Conservation (phyloP, 2,329 filamentous ascomycete species). For the Xylariaceae sp. region DNA sequence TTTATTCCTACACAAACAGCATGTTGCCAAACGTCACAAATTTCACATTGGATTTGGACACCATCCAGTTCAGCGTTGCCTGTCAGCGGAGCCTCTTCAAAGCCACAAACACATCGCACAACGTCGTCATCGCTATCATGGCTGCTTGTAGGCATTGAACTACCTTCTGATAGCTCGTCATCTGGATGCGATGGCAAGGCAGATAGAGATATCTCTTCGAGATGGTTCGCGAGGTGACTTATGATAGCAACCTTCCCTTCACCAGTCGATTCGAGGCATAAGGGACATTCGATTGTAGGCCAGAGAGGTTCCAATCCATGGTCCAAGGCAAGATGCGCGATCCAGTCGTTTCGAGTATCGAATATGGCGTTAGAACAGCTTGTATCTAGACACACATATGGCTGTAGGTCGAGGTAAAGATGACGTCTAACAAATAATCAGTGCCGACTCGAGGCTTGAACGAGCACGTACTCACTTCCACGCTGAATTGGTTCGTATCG, state of each 20-base stretch:
- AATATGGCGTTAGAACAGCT: constrained; percentile 1
- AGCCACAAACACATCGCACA: background rate
- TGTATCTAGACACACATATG: constrained; percentile 4
- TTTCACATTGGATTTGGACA: background rate
- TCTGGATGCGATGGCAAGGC: background rate
- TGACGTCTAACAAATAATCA: constrained; percentile 1
- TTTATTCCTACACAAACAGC: background rate
- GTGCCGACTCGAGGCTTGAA: background rate
- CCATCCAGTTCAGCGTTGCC: no score
- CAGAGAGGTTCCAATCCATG: constrained; percentile 2
- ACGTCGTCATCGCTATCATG: background rate
- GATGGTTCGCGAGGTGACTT: constrained; percentile 3
- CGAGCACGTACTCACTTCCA: constrained; percentile 9
- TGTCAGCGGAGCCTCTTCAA: no score
- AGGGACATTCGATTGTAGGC: constrained; percentile 3
- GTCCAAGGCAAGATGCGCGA: constrained; percentile 2
- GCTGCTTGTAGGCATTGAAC: background rate
- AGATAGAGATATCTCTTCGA: constrained; percentile 13
- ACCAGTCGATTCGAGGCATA: background rate
- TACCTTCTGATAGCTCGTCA: background rate
- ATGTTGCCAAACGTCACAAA: background rate
- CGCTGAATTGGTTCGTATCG: background rate
- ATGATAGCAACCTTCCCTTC: background rate
- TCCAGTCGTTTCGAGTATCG: constrained; percentile 4
- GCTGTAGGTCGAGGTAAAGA: constrained; percentile 6